Percentiles rank a stretch among this genome's conserved stretches.
Evolutionary conservation across 805 yeast genomes (phyloP).

Genomic region (Naumovozyma dairenensis): DNA sequence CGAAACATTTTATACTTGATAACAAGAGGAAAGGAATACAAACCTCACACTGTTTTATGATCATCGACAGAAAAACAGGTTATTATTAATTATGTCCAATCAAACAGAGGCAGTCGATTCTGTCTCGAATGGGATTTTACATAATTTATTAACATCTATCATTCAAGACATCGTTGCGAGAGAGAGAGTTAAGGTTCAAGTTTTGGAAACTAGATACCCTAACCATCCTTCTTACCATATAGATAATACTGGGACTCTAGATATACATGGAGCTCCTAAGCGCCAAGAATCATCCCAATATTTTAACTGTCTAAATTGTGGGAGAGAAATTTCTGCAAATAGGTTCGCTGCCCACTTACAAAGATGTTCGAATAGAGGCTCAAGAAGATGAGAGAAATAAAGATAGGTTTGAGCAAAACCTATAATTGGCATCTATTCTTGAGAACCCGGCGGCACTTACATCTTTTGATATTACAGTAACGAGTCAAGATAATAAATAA

Average conservation of each 20-base stretch:
- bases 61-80: not conserved
- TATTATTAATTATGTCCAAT: conserved; percentile 6
- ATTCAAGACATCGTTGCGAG: conserved; percentile 27
- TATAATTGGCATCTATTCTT: too few relatives aligned
- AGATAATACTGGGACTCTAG: conserved; percentile 21
- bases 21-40: not conserved
- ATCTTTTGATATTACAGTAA: too few relatives aligned
- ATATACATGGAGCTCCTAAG: conserved; percentile 23
- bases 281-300: conserved; percentile 35
- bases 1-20: too few relatives aligned
- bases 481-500: too few relatives aligned
- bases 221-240: conserved; percentile 17
- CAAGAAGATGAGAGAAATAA: conserved; percentile 29
- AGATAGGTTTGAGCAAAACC: not conserved
- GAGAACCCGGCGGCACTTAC: too few relatives aligned
- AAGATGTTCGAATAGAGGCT: conserved; percentile 73
- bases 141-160: conserved; percentile 21
- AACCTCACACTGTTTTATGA: not conserved
- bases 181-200: conserved; percentile 18
- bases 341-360: conserved; percentile 90
- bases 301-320: conserved; percentile 73
- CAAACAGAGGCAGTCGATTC: conserved; percentile 15
- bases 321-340: conserved; percentile 78
- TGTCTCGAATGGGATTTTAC: conserved; percentile 16
- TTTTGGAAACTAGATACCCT: conserved; percentile 17